Percentiles rank a stretch among this genome's conserved stretches.
phyloP scores from a whole-genome alignment of 2,329 filamentous ascomycete genomes.

The Leptographium wingfieldii region DNA sequence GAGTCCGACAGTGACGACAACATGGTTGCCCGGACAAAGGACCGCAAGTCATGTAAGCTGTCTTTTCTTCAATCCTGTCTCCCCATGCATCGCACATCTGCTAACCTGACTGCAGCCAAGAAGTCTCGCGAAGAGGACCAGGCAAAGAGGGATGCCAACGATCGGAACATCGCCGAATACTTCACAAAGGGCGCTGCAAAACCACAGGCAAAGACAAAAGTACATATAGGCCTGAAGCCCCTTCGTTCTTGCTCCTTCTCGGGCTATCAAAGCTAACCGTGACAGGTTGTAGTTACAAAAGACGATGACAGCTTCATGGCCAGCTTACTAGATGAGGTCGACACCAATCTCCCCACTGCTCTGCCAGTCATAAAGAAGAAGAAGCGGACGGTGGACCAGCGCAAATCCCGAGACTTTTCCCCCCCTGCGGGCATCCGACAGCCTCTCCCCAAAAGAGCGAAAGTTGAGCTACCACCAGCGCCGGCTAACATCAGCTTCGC shows the following conservation, averaged over 20 bases:
- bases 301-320: slow-evolving; percentile 83
- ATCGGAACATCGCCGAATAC: slow-evolving; percentile 87
- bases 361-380: slow-evolving; percentile 47
- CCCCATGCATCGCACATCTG: neutral
- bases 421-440: slow-evolving; percentile 48
- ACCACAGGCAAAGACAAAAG: slow-evolving; percentile 68
- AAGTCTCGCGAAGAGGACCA: slow-evolving; percentile 79
- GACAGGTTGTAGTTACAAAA: slow-evolving; percentile 61
- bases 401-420: slow-evolving; percentile 64
- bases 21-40: slow-evolving; percentile 29
- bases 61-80: neutral
- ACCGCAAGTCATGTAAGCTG: slow-evolving; percentile 37
- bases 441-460: slow-evolving; percentile 43
- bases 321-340: slow-evolving; percentile 75
- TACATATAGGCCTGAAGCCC: slow-evolving; percentile 19
- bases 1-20: slow-evolving; percentile 69
- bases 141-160: slow-evolving; percentile 72
- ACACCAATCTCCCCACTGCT: slow-evolving; percentile 51
- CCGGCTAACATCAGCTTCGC: slow-evolving; percentile 37
- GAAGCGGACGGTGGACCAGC: slow-evolving; percentile 61
- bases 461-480: slow-evolving; percentile 35
- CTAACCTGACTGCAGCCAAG: slow-evolving; percentile 45
- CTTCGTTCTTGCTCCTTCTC: neutral
- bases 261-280: slow-evolving; percentile 7
- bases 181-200: slow-evolving; percentile 66